phyloP scores from a whole-genome alignment of 2,329 filamentous ascomycete genomes.

The Microcyclospora tardicrescens region DNA sequence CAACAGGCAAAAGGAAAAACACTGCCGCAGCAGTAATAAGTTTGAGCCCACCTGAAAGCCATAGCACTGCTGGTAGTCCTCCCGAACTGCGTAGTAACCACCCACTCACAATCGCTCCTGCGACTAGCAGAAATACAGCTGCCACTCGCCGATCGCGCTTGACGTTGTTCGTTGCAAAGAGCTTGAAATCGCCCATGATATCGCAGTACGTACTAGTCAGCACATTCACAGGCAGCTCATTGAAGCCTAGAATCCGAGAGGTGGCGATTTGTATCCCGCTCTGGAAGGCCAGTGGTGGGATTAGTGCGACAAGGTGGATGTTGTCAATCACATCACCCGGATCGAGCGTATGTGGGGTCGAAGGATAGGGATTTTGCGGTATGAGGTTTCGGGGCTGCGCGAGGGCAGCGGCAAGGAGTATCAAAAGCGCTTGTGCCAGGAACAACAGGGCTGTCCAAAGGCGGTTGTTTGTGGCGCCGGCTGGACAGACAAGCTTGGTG shows the following conservation, averaged over 20 bases:
- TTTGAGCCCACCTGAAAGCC: slow-evolving; percentile 36
- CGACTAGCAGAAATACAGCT: slow-evolving; percentile 34
- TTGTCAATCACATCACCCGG: slow-evolving; percentile 22
- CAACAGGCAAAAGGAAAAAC: slow-evolving; percentile 19
- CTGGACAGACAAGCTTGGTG: slow-evolving; percentile 25
- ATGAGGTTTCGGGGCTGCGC: slow-evolving; percentile 34
- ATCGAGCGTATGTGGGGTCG: slow-evolving; percentile 7
- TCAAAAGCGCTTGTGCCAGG: slow-evolving; percentile 37
- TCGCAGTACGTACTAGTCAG: slow-evolving; percentile 44
- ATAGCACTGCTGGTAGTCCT: slow-evolving; percentile 32
- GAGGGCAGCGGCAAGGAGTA: slow-evolving; percentile 42
- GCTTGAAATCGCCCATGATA: slow-evolving; percentile 37
- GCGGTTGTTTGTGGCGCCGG: slow-evolving; percentile 19
- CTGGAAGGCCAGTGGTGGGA: slow-evolving; percentile 39
- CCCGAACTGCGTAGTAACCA: slow-evolving; percentile 35
- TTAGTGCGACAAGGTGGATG: slow-evolving; percentile 33
- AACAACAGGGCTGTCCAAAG: slow-evolving; percentile 37
- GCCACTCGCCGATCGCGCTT: slow-evolving; percentile 38
- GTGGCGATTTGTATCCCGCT: slow-evolving; percentile 41
- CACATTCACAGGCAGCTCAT: slow-evolving; percentile 43
- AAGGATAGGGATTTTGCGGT: slow-evolving; percentile 29
- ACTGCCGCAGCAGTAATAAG: slow-evolving; percentile 24
- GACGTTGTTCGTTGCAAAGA: slow-evolving; percentile 36
- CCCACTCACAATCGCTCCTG: slow-evolving; percentile 36
- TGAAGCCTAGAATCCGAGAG: slow-evolving; percentile 38